Conservation (phyloP, 352 stramenopile genomes). For the Globisporangium acanthophoron region DNA sequence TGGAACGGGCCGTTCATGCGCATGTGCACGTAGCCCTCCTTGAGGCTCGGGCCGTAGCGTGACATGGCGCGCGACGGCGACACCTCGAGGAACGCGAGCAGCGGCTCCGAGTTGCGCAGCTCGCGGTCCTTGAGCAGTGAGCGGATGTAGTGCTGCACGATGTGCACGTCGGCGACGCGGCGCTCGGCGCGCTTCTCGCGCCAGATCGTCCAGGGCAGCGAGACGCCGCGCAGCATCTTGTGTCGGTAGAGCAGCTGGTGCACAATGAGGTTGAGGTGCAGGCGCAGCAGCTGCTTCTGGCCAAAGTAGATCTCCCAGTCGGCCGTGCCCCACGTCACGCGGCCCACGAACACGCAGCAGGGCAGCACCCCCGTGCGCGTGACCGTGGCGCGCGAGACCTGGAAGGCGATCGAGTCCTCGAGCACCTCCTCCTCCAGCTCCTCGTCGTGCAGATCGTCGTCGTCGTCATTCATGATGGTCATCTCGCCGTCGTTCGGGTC, state of each 20-base stretch:
- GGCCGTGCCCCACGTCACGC: conserved; percentile 67
- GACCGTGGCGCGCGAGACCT: conserved; percentile 65
- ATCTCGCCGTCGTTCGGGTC: conserved; percentile 43
- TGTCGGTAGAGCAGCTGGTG: conserved; percentile 46
- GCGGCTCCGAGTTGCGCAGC: conserved; percentile 65
- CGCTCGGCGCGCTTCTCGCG: conserved; percentile 75
- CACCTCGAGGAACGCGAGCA: conserved; percentile 78
- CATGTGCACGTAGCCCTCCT: conserved; percentile 88
- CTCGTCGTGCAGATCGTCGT: conserved; percentile 38
- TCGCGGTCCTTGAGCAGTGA: conserved; percentile 53
- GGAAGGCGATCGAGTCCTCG: conserved; percentile 69
- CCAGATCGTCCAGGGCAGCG: conserved; percentile 75
- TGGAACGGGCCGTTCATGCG: conserved; percentile 85
- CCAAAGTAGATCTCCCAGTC: conserved; percentile 86
- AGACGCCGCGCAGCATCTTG: conserved; percentile 36
- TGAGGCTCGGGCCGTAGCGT: conserved; percentile 69
- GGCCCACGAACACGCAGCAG: conserved; percentile 78
- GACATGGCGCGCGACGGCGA: conserved; percentile 72
- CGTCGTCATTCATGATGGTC: conserved; percentile 64
- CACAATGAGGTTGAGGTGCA: conserved; percentile 58
- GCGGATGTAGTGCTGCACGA: conserved; percentile 75
- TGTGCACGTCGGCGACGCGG: conserved; percentile 56
- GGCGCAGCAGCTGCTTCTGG: conserved; percentile 77
- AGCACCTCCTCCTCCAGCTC: conserved; percentile 56
- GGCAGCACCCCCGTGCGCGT: conserved; percentile 62